Evolutionary conservation across 495 filamentous ascomycete species (phyloP).

Genomic region (Penicillium robsamsonii): DNA sequence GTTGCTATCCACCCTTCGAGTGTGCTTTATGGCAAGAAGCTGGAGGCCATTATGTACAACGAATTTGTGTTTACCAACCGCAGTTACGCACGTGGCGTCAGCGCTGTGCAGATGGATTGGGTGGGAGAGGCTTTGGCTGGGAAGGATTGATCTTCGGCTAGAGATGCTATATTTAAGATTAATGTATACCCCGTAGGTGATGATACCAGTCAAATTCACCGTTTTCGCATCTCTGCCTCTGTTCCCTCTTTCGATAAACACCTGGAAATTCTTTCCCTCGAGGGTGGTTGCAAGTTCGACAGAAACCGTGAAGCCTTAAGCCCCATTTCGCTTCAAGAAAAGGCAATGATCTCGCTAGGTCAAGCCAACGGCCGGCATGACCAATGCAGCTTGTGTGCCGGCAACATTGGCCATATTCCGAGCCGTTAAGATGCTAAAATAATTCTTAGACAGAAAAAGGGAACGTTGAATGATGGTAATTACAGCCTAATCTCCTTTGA

Average conservation of each 20-base stretch:
- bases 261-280: no score
- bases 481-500: no score
- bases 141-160: constrained; percentile 7
- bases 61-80: constrained; percentile 94
- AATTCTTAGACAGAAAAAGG: no score
- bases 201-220: neutral
- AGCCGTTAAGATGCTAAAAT: no score
- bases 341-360: no score
- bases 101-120: constrained; percentile 84
- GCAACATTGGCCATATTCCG: no score
- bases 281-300: no score
- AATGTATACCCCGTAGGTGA: constrained; percentile 18
- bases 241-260: neutral
- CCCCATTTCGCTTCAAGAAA: no score
- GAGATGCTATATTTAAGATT: constrained; percentile 11
- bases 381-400: no score
- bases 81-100: constrained; percentile 87
- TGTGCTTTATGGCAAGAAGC: constrained; percentile 79
- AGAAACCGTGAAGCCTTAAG: no score
- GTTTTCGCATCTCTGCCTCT: neutral
- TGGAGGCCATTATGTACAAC: constrained; percentile 92
- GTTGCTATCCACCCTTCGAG: constrained; percentile 90
- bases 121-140: constrained; percentile 64
- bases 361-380: no score
- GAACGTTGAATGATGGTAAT: no score